Conservation (phyloP, 2,329 filamentous ascomycete species). For the Penicillium paneum region DNA sequence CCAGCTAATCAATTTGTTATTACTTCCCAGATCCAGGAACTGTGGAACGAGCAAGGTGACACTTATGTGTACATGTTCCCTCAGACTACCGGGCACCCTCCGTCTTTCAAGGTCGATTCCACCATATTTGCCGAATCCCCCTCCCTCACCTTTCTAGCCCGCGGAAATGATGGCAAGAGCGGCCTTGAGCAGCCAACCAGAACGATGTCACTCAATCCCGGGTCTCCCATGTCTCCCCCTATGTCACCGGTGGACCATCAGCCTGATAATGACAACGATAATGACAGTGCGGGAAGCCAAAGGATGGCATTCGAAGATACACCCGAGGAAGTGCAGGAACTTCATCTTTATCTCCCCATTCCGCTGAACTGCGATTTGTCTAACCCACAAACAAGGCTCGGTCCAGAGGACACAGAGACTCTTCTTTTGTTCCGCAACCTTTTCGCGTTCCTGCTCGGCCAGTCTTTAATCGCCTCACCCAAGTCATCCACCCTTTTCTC, state of each 20-base stretch:
- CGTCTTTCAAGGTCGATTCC: constrained; percentile 62
- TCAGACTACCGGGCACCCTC: constrained; percentile 52
- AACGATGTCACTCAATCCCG: constrained; percentile 31
- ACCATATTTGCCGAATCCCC: constrained; percentile 57
- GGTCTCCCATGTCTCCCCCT: constrained; percentile 28
- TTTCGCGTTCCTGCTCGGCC: constrained; percentile 62
- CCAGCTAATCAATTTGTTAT: not conserved
- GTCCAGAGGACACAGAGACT: constrained; percentile 53
- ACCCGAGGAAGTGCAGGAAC: constrained; percentile 41
- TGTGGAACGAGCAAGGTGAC: constrained; percentile 63
- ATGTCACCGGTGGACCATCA: constrained; percentile 31
- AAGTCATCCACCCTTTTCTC: constrained; percentile 55
- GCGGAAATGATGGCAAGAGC: constrained; percentile 50
- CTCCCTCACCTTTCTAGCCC: constrained; percentile 54
- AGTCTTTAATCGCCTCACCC: constrained; percentile 59
- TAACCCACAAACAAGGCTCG: constrained; percentile 31
- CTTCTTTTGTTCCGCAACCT: constrained; percentile 61
- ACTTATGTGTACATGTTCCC: constrained; percentile 63
- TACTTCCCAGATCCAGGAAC: constrained; percentile 49
- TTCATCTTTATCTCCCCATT: constrained; percentile 59
- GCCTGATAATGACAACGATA: constrained; percentile 32
- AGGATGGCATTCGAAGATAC: constrained; percentile 49
- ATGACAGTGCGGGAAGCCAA: constrained; percentile 47
- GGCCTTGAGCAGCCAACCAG: constrained; percentile 29
- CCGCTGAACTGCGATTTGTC: constrained; percentile 52